Evolutionary conservation across 345 rosid genomes (phyloP).

Genomic region (Angophora floribunda): DNA sequence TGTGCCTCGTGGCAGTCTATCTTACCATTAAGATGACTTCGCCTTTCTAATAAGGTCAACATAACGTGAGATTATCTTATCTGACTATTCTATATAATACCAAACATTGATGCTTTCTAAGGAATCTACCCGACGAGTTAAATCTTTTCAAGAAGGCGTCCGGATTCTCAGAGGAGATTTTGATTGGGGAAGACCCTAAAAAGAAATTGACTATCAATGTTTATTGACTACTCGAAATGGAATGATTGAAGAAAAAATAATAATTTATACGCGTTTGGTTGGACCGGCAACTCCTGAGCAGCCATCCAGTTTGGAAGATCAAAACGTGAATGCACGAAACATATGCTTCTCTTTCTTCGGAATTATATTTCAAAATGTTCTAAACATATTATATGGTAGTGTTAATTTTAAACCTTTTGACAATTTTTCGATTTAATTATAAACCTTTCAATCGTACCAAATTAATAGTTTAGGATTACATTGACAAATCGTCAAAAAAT

Average conservation of each 20-base stretch:
- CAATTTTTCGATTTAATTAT: accelerated
- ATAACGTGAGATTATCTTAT: not conserved
- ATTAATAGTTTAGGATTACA: no score
- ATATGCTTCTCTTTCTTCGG: not conserved
- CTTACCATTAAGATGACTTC: not conserved
- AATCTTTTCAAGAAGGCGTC: not conserved
- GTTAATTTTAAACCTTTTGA: not conserved
- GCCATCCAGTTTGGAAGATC: not conserved
- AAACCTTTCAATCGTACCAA: not conserved
- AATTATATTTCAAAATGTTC: no score
- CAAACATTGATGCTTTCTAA: not conserved
- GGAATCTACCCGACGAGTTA: not conserved
- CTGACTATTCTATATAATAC: not conserved
- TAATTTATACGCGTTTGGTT: not conserved
- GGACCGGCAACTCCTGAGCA: not conserved
- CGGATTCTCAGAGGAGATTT: not conserved
- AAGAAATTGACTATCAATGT: not conserved
- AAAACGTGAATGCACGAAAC: not conserved
- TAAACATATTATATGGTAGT: no score
- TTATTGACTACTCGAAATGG: not conserved
- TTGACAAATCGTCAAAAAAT: no score
- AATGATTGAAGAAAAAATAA: not conserved
- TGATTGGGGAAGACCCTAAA: not conserved
- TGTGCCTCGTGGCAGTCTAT: not conserved
- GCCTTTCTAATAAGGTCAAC: not conserved